These are phyloP conservation scores for Umbelopsis isabellina DNA, from an alignment of 192 early-diverging fungal genomes.

Conservation along the genomic window DNA sequence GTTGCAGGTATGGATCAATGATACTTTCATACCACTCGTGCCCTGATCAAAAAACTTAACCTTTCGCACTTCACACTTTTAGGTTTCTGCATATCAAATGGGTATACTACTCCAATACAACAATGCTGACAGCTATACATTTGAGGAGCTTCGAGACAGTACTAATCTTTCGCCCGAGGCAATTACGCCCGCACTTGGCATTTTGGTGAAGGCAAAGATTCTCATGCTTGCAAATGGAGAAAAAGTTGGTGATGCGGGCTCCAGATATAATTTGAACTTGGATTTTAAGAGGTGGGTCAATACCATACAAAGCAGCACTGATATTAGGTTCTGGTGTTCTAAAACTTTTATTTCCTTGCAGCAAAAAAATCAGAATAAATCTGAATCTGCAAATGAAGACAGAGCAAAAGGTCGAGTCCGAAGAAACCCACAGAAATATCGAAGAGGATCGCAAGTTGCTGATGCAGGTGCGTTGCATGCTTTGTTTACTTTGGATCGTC, in stretches of 20 bases:
- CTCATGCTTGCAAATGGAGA: slow-evolving; percentile 56
- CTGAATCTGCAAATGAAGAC: slow-evolving; percentile 82
- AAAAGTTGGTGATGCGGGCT: slow-evolving; percentile 56
- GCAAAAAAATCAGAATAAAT: slow-evolving; percentile 89
- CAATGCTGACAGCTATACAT: slow-evolving; percentile 71
- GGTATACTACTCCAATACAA: slow-evolving; percentile 93
- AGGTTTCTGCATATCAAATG: slow-evolving; percentile 91
- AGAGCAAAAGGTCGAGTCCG: slow-evolving; percentile 89
- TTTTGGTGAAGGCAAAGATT: slow-evolving; percentile 86
- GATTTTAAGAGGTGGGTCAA: slow-evolving; percentile 67
- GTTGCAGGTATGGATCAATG: slow-evolving; percentile 62
- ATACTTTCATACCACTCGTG: background rate
- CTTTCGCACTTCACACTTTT: slow-evolving; percentile 16
- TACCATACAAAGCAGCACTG: background rate
- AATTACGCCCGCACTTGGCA: slow-evolving; percentile 67
- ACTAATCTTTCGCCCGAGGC: slow-evolving; percentile 76
- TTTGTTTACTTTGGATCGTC: background rate
- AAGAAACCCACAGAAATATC: slow-evolving; percentile 91
- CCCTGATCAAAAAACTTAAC: background rate
- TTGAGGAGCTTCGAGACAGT: slow-evolving; percentile 71
- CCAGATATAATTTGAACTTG: slow-evolving; percentile 76
- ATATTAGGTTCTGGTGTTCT: background rate
- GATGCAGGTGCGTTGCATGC: slow-evolving; percentile 73
- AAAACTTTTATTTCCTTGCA: slow-evolving; percentile 45
- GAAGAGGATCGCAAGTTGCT: slow-evolving; percentile 89